These are phyloP conservation scores for Coffea humblotiana DNA, from an alignment of 305 asterid genomes.

Conservation along the genomic window DNA sequence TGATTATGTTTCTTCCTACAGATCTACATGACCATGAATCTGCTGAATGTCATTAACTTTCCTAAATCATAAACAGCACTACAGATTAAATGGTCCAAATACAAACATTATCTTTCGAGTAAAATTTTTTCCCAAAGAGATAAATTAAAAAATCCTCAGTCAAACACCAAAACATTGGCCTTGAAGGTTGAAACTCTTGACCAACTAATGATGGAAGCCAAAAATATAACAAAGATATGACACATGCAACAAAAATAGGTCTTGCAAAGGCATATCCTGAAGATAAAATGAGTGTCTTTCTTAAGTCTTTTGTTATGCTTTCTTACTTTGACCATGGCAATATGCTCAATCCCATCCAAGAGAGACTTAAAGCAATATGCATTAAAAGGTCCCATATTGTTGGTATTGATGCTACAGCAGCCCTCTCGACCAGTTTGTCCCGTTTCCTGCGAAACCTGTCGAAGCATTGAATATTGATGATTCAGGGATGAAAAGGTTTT, in stretches of 20 bases:
- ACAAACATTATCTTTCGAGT: not conserved
- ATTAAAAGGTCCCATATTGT: slow-evolving; percentile 36
- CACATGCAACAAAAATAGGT: not conserved
- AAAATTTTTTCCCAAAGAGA: not conserved
- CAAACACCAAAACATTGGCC: not conserved
- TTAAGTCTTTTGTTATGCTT: not conserved
- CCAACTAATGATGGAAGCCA: not conserved
- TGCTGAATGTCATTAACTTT: not conserved
- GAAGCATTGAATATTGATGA: not conserved
- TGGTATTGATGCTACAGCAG: slow-evolving; percentile 35
- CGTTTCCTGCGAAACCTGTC: slow-evolving; percentile 33
- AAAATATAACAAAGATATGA: not conserved
- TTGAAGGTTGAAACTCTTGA: not conserved
- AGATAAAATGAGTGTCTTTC: not conserved
- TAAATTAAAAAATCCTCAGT: not conserved
- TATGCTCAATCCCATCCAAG: slow-evolving; percentile 42
- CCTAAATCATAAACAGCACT: not conserved
- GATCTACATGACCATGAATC: not conserved
- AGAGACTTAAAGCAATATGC: slow-evolving; percentile 34
- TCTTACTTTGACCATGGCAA: slow-evolving; percentile 41
- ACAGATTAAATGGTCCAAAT: slow-evolving; percentile 1
- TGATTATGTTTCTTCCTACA: not conserved
- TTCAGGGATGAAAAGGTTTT: not conserved
- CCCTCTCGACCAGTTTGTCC: slow-evolving; percentile 33
- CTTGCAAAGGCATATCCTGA: not conserved